Evolutionary conservation across 2,329 filamentous ascomycete species (phyloP), one percentile per base, ranked within the genome.

Genomic region (Capronia epimyces): DNA sequence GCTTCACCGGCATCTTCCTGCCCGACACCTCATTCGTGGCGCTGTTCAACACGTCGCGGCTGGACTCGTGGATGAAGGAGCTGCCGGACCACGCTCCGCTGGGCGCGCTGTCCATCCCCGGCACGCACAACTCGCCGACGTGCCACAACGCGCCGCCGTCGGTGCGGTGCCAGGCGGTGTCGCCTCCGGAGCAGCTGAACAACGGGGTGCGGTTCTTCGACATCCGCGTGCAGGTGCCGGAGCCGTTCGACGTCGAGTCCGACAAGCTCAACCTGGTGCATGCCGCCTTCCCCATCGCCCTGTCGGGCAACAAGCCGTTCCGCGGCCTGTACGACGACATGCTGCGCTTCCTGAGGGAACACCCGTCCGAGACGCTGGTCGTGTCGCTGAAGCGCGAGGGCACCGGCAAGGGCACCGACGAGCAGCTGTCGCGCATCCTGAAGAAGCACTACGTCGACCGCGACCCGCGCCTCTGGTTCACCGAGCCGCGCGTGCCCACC

Each of bases 181-280:
- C 80, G 54, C 77, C 94, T 3, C 75, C 76, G 43, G 81, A 84
- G 46, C 93, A 98, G 69, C 81, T 98, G 22, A 76, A 83, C 50
- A 91, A 95, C 66, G 93, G 93, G 22, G 86, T 97, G 40, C 88
- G 93, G 45, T 97, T 96, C 75, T 83, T 98, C 60, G 93, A 98
- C 66, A 81, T 98, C 56, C 83, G 93, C 45, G 86, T 96, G 1
- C 83, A 86, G 61, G 81, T 82, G 1, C 73, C 77, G 24, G 73
- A 73, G 46, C 75, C 80, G 1, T 72, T 77, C 1, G 75, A 85
- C 46, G 66, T 71, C 0, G 74, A 75, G 55, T 79, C 80, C 58
- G 82, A 88, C 65, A 77, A 80, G 34, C 77, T 97, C 13, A 74
- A 83, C 47, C 86, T 98, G 24, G 91, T 97, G 3, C 93, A 98